These are phyloP conservation scores for Fusarium kyushuense DNA, from an alignment of 2,329 filamentous ascomycete species.

Conservation along the genomic window DNA sequence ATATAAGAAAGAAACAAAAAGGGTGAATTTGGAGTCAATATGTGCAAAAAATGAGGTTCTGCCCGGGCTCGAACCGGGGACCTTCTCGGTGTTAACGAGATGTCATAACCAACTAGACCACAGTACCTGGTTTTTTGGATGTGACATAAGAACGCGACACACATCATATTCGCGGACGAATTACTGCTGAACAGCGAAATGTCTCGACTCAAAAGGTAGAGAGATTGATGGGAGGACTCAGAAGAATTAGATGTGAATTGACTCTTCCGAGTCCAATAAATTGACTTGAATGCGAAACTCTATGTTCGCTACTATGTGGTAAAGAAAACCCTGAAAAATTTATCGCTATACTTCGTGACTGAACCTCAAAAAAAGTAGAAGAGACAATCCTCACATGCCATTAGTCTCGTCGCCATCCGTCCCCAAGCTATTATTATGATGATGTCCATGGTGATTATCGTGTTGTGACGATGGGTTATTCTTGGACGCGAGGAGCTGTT, in stretches of 20 bases:
- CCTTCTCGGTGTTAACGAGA: slow-evolving; percentile 51
- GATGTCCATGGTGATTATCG: slow-evolving; percentile 24
- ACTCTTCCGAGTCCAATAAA: neutral
- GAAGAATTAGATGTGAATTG: neutral
- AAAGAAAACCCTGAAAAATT: neutral
- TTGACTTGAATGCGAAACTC: slow-evolving; percentile 9
- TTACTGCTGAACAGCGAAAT: too few species aligned
- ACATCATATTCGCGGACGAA: neutral
- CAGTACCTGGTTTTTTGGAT: slow-evolving; percentile 35
- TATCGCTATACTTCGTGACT: slow-evolving; percentile 18
- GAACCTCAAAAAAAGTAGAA: neutral
- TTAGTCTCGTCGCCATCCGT: slow-evolving; percentile 32
- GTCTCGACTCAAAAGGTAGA: too few species aligned
- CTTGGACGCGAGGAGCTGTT: slow-evolving; percentile 42
- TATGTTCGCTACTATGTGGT: slow-evolving; percentile 15
- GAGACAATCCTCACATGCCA: slow-evolving; percentile 22
- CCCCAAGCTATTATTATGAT: slow-evolving; percentile 26
- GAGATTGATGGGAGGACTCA: neutral
- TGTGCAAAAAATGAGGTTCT: slow-evolving; percentile 46
- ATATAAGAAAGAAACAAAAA: too few species aligned
- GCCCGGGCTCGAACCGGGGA: slow-evolving; percentile 51
- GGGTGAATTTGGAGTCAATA: too few species aligned
- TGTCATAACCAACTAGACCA: slow-evolving; percentile 52
- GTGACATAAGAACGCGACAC: neutral
- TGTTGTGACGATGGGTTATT: slow-evolving; percentile 25